These are phyloP conservation scores for Nothophytophthora sp. DNA, from an alignment of 352 stramenopile species.

Conservation along the genomic window DNA sequence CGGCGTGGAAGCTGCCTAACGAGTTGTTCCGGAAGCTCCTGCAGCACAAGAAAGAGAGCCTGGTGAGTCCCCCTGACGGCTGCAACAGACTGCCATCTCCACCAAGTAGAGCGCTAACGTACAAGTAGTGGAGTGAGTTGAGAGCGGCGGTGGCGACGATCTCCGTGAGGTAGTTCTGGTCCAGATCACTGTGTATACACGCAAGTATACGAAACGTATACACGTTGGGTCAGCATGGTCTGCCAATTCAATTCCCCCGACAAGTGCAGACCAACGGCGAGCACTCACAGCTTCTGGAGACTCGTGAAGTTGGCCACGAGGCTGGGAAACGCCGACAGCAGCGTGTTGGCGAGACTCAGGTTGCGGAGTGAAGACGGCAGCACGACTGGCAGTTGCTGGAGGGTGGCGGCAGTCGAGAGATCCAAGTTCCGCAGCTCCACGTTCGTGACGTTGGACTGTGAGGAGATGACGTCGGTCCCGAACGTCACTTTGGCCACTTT, in stretches of 20 bases:
- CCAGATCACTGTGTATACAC: conserved; percentile 20
- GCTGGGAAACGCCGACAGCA: conserved; percentile 28
- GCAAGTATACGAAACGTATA: conserved; percentile 2
- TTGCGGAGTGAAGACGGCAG: conserved; percentile 22
- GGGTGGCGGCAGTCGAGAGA: conserved; percentile 15
- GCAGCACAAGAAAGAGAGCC: not conserved
- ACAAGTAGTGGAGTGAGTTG: conserved; percentile 50
- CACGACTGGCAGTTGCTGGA: conserved; percentile 23
- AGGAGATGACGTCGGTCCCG: conserved; percentile 23
- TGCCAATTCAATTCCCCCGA: not conserved
- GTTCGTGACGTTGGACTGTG: conserved; percentile 22
- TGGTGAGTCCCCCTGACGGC: no score
- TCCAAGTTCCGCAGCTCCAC: conserved; percentile 37
- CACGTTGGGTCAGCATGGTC: conserved; percentile 3
- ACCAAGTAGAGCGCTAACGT: no score
- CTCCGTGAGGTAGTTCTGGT: conserved; percentile 36
- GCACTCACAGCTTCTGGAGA: conserved; percentile 31
- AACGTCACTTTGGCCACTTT: conserved; percentile 39
- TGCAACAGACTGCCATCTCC: no score
- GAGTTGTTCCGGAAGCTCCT: conserved; percentile 58
- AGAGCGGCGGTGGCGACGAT: conserved; percentile 30
- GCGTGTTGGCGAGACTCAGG: conserved; percentile 32
- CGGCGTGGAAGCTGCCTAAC: conserved; percentile 45
- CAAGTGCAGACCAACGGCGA: not conserved
- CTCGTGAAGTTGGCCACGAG: conserved; percentile 38